Percentiles rank a stretch among this genome's conserved stretches.
These are phyloP conservation scores for Fusarium coffeatum DNA, from an alignment of 2,329 filamentous ascomycete species.

Conservation along the genomic window DNA sequence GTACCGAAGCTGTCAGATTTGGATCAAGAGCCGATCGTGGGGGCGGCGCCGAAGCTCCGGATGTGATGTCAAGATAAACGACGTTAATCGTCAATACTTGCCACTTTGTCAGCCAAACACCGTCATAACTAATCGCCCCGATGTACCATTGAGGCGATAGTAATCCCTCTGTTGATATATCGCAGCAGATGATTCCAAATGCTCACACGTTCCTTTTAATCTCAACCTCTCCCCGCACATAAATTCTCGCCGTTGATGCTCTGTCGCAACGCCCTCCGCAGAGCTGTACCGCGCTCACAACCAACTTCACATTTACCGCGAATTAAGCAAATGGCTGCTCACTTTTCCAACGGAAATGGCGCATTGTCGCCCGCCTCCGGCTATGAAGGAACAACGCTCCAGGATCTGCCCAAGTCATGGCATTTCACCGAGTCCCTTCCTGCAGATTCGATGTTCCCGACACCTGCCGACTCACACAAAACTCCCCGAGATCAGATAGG, in stretches of 20 bases:
- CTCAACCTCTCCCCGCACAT: not conserved
- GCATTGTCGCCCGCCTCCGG: slow-evolving; percentile 16
- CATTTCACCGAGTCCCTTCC: slow-evolving; percentile 75
- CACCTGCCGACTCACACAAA: slow-evolving; percentile 82
- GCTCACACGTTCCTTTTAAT: slow-evolving; percentile 12
- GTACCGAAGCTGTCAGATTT: slow-evolving; percentile 1
- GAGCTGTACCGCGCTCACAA: slow-evolving; percentile 48
- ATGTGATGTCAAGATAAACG: slow-evolving; percentile 41
- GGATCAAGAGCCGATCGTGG: slow-evolving; percentile 12
- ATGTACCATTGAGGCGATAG: slow-evolving; percentile 4
- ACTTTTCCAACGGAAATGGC: slow-evolving; percentile 50
- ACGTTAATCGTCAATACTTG: slow-evolving; percentile 28
- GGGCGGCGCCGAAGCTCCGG: slow-evolving; percentile 24
- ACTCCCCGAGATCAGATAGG: slow-evolving; percentile 80
- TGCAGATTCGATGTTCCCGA: slow-evolving; percentile 81
- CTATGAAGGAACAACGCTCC: slow-evolving; percentile 56
- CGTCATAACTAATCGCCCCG: not conserved
- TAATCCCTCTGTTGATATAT: not conserved
- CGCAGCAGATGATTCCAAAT: slow-evolving; percentile 26
- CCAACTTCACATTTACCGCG: slow-evolving; percentile 35
- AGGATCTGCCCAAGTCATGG: slow-evolving; percentile 73
- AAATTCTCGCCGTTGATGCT: slow-evolving; percentile 50
- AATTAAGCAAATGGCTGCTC: slow-evolving; percentile 50
- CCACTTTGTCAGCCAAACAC: slow-evolving; percentile 38
- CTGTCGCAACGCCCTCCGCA: slow-evolving; percentile 47